Percentiles rank a stretch among this genome's conserved stretches.
Evolutionary conservation across 2,329 filamentous ascomycete species (phyloP).

Genomic region (Claviceps sp.): DNA sequence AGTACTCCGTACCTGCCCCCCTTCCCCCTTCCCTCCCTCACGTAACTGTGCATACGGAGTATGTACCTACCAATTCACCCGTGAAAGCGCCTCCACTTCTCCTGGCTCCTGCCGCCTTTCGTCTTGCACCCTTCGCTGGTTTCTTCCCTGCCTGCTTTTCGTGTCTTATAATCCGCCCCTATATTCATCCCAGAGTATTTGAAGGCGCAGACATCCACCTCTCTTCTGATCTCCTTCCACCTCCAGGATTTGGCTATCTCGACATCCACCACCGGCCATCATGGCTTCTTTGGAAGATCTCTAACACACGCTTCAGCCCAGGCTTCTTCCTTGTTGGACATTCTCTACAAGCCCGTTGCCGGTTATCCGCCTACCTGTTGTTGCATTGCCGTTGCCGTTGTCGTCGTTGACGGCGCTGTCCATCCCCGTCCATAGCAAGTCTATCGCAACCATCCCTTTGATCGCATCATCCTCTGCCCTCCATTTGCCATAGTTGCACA

Average conservation of each 20-base stretch:
- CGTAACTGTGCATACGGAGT: neutral
- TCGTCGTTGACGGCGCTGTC: neutral
- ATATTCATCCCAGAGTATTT: slow-evolving; percentile 5
- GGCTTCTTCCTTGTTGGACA: slow-evolving; percentile 7
- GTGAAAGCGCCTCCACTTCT: neutral
- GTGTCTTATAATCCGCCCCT: neutral
- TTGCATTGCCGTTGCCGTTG: neutral
- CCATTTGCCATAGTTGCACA: neutral
- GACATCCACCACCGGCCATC: slow-evolving; percentile 1
- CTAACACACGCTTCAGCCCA: slow-evolving; percentile 5
- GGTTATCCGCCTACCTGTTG: neutral
- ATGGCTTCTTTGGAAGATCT: slow-evolving; percentile 7
- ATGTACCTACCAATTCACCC: neutral
- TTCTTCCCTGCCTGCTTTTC: neutral
- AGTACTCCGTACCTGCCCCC: too few species aligned
- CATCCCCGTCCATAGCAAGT: neutral
- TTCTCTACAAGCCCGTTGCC: slow-evolving; percentile 4
- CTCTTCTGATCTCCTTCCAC: slow-evolving; percentile 1
- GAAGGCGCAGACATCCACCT: slow-evolving; percentile 6
- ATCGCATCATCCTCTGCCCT: neutral
- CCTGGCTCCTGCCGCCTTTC: neutral
- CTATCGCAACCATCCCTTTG: neutral
- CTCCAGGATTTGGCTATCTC: slow-evolving; percentile 7
- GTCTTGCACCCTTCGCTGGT: neutral
- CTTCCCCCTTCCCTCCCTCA: neutral